Conservation (phyloP, 768 basidiomycete genomes). For the Russula virescens region DNA sequence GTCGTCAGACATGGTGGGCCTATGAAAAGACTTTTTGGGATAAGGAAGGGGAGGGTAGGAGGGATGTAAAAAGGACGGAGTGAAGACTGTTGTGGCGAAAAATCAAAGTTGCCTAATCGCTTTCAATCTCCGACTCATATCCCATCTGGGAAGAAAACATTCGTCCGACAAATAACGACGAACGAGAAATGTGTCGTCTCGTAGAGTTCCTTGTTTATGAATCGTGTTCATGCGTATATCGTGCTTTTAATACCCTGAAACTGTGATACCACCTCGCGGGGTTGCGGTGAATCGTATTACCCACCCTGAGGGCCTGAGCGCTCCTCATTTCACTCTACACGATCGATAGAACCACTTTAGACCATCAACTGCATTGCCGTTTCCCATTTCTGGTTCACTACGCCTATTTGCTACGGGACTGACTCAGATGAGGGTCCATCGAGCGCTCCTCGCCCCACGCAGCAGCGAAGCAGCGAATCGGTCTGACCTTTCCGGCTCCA, state of each 20-base stretch:
- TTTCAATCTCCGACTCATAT: conserved; percentile 40
- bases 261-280: background rate
- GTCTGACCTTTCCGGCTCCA: background rate
- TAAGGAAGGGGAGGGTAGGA: conserved; percentile 26
- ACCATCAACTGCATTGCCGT: background rate
- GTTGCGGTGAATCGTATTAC: background rate
- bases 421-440: background rate
- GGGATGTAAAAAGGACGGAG: conserved; percentile 30
- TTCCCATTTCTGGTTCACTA: background rate
- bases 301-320: background rate
- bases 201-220: too few relatives aligned
- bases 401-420: background rate
- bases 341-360: background rate
- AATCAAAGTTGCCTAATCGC: conserved; percentile 30
- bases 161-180: too few relatives aligned
- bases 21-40: conserved; percentile 22
- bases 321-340: background rate
- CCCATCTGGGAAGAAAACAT: conserved; percentile 11
- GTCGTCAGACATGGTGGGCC: conserved; percentile 73
- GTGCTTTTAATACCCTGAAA: background rate
- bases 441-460: background rate
- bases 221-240: background rate
- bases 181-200: too few relatives aligned
- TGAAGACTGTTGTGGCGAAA: conserved; percentile 25
- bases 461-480: too few relatives aligned